These are phyloP conservation scores for Puccinia hordei DNA, from an alignment of 1,284 basidiomycete species.

Conservation along the genomic window DNA sequence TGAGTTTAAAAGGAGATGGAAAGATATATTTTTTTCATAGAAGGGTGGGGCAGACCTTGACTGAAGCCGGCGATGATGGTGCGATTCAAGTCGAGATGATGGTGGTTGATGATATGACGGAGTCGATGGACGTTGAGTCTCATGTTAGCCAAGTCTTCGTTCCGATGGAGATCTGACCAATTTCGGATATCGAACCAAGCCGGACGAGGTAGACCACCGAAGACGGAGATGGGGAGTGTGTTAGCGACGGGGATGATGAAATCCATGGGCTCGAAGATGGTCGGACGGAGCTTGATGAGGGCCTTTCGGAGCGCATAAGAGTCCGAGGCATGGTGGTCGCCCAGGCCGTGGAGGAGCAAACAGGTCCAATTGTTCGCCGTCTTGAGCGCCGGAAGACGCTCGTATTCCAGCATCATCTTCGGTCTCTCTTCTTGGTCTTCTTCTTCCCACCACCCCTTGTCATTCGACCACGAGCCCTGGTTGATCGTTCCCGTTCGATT, in stretches of 20 bases:
- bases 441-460: background rate
- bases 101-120: background rate
- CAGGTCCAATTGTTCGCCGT: background rate
- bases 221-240: background rate
- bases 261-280: background rate
- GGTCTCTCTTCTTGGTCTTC: too few species aligned
- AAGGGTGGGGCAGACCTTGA: conserved; percentile 6
- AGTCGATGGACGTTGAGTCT: background rate
- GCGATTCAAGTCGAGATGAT: background rate
- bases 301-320: background rate
- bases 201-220: background rate
- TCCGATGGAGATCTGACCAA: background rate
- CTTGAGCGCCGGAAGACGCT: background rate
- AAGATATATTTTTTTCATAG: background rate
- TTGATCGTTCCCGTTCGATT: too few species aligned
- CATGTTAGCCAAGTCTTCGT: background rate
- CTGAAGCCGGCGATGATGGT: conserved; percentile 25
- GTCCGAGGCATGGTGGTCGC: background rate
- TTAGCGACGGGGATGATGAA: conserved; percentile 18
- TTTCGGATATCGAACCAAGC: conserved; percentile 30
- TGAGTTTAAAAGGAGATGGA: too few species aligned
- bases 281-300: background rate
- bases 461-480: too few species aligned
- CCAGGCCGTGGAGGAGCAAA: background rate
- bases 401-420: background rate